Evolutionary conservation across 73 alveolate species (phyloP), one percentile per base, ranked within the genome.

Genomic region (Stentor coeruleus): DNA sequence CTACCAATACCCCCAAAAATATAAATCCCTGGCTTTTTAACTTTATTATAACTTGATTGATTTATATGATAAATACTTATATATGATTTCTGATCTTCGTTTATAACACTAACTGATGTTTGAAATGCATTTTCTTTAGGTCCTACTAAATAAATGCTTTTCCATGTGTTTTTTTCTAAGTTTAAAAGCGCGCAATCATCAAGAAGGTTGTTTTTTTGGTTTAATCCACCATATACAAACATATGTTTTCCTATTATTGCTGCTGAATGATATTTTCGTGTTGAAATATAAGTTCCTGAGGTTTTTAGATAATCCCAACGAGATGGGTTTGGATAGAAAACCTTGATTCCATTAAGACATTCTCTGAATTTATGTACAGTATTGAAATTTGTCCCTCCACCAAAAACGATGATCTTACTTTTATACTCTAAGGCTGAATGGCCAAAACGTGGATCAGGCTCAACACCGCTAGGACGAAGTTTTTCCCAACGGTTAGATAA

Each of bases 141-240:
- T 66, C 49, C 81, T 33, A 15, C 35, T 15, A 66, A 15, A 30
- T 66, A 3, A 30, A 36, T 28, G 15, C 26, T 66, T 66, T 66
- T 66, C 2, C 81, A 66, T 14, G n/a, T 36, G 30, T 28, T 66
- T 20, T 36, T 66, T 20, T 15, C 81, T 36, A 66, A 66, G 35
- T 36, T 66, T 33, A 66, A 2, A 15, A 36, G 59, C 14, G 59
- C 38, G 20, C 30, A 20, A 66, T 66, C 81, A 66, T 20, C 49
- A 30, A 66, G 35, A 30, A 66, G 20, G 20, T 36, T 66, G 38
- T 36, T 36, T 33, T 28, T 66, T 33, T 66, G 59, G 2, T 36
- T 66, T 30, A 66, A 30, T 66, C 81, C 81, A 30, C 81, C 81
- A 66, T 66, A 57, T 30, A 66, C 35, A 33, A 66, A 28, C 81